Conservation (phyloP, 306 rosid species). For the Dalbergia cochinchinensis region DNA sequence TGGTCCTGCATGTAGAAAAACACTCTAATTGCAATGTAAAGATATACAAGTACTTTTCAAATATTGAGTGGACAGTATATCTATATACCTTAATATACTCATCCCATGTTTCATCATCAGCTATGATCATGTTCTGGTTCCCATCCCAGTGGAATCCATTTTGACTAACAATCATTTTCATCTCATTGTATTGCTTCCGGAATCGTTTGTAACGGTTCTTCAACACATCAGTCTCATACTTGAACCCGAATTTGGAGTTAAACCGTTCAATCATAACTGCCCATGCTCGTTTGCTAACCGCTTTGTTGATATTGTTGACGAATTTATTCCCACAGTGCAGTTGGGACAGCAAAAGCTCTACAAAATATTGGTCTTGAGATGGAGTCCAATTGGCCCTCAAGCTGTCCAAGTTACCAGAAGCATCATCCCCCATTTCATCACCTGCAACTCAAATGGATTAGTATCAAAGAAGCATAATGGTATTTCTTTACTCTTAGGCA, state of each 20-base stretch:
- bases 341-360: slow-evolving; percentile 59
- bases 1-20: slow-evolving; percentile 59
- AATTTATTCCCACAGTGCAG: slow-evolving; percentile 62
- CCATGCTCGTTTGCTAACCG: slow-evolving; percentile 59
- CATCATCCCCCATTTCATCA: slow-evolving; percentile 56
- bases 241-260: slow-evolving; percentile 60
- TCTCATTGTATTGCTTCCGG: slow-evolving; percentile 65
- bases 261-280: slow-evolving; percentile 60
- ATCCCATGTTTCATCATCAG: slow-evolving; percentile 50
- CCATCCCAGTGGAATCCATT: slow-evolving; percentile 63
- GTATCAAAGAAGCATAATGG: slow-evolving; percentile 20
- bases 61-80: neutral
- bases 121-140: slow-evolving; percentile 47
- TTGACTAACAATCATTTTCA: slow-evolving; percentile 55
- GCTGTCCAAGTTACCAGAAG: slow-evolving; percentile 38
- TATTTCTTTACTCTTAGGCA: neutral
- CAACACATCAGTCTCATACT: slow-evolving; percentile 61
- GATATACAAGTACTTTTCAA: slow-evolving; percentile 22
- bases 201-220: slow-evolving; percentile 66
- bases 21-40: slow-evolving; percentile 39
- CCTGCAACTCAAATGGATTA: slow-evolving; percentile 46
- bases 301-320: slow-evolving; percentile 57
- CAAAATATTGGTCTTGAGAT: slow-evolving; percentile 62
- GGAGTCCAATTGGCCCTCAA: slow-evolving; percentile 69
- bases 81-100: slow-evolving; percentile 55